These are phyloP conservation scores for Aspergillus incahuasiensis DNA, from an alignment of 495 filamentous ascomycete genomes.

Conservation along the genomic window DNA sequence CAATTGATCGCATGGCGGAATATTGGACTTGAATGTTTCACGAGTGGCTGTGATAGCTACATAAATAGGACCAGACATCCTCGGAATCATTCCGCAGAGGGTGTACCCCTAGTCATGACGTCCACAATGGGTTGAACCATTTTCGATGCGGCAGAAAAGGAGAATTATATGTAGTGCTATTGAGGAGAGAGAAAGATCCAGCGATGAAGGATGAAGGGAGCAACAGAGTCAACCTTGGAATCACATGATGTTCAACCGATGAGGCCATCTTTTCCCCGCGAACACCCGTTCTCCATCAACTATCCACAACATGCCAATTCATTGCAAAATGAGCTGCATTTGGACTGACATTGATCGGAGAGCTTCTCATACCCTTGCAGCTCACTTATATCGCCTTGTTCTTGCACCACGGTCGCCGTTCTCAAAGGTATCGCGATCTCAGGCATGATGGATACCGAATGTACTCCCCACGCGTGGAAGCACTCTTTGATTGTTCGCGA, in stretches of 20 bases:
- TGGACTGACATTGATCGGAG: constrained; percentile 12
- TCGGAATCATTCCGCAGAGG: constrained; percentile 11
- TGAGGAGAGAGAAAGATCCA: too few species aligned
- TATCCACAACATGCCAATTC: constrained; percentile 21
- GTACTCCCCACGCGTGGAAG: constrained; percentile 50
- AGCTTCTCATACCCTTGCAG: not conserved
- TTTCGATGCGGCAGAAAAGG: too few species aligned
- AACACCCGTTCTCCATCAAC: not conserved
- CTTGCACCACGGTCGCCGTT: constrained; percentile 4
- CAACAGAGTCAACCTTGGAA: too few species aligned
- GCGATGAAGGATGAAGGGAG: too few species aligned
- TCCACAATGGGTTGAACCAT: not conserved
- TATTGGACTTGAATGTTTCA: not conserved
- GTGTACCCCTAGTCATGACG: not conserved
- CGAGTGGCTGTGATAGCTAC: not conserved
- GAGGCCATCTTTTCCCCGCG: not conserved
- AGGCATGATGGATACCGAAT: constrained; percentile 49
- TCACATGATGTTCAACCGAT: not conserved
- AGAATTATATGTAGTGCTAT: too few species aligned
- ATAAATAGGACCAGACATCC: not conserved
- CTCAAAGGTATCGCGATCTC: constrained; percentile 29
- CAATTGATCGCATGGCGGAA: not conserved
- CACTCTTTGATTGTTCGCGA: constrained; percentile 43
- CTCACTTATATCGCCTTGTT: not conserved
- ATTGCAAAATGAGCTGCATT: constrained; percentile 18